Conservation (phyloP, 805 yeast genomes). For the Saccharomycopsis fibuligera region DNA sequence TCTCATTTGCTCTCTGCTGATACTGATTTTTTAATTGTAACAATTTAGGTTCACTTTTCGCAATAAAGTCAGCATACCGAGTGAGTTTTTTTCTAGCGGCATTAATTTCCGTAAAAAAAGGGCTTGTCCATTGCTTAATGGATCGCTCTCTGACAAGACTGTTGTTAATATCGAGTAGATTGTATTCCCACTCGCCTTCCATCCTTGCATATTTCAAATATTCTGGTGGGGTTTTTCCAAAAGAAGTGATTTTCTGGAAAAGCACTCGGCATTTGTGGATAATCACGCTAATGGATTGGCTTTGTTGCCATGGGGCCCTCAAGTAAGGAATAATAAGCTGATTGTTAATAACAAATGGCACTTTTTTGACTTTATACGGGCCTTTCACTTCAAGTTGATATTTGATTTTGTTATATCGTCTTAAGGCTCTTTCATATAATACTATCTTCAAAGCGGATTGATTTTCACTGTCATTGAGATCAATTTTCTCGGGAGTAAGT, state of each 20-base stretch:
- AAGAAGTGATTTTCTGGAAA: neutral
- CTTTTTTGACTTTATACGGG: constrained; percentile 4
- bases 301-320: constrained; percentile 5
- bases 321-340: neutral
- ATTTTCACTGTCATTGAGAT: neutral
- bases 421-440: neutral
- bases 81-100: neutral
- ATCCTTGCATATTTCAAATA: neutral
- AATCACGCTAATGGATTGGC: neutral
- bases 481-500: neutral
- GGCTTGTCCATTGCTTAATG: neutral
- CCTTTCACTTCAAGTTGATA: constrained; percentile 1
- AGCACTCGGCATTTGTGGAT: neutral
- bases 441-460: neutral
- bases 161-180: neutral
- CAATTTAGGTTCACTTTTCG: neutral
- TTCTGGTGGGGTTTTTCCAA: neutral
- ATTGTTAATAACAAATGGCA: neutral
- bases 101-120: neutral
- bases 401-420: neutral
- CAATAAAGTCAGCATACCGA: neutral
- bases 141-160: neutral
- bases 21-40: neutral
- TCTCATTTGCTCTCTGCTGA: neutral
- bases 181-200: constrained; percentile 14